These are phyloP conservation scores for Amanita rubescens DNA, from an alignment of 768 basidiomycete species.

Conservation along the genomic window DNA sequence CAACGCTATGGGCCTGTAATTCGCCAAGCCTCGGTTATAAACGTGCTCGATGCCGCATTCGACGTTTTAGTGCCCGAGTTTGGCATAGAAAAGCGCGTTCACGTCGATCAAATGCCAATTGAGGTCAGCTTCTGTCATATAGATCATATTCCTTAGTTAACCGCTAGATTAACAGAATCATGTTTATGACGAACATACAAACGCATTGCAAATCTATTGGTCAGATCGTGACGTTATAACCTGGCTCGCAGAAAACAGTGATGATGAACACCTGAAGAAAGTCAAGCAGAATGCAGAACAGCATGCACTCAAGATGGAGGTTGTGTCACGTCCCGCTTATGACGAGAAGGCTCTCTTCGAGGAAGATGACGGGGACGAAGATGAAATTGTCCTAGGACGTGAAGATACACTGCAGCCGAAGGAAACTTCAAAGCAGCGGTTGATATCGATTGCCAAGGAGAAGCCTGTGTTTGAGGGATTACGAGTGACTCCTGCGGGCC, in stretches of 20 bases:
- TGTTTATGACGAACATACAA: conserved; percentile 91
- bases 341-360: conserved; percentile 88
- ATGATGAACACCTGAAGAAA: conserved; percentile 93
- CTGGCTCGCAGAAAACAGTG: conserved; percentile 92
- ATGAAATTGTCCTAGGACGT: conserved; percentile 75
- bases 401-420: conserved; percentile 30
- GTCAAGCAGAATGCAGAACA: conserved; percentile 91
- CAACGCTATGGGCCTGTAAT: conserved; percentile 93
- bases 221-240: conserved; percentile 88
- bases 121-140: conserved; percentile 49
- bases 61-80: conserved; percentile 96
- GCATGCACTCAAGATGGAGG: conserved; percentile 88
- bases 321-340: conserved; percentile 74
- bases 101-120: conserved; percentile 98
- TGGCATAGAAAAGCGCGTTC: conserved; percentile 97
- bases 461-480: conserved; percentile 82
- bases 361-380: conserved; percentile 68
- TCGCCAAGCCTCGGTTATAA: conserved; percentile 90
- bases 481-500: conserved; percentile 63
- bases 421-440: conserved; percentile 73
- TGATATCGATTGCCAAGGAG: conserved; percentile 67
- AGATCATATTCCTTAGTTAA: conserved; percentile 13
- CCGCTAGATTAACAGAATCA: conserved; percentile 55
- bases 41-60: conserved; percentile 95
- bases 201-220: conserved; percentile 95